Percentiles rank a stretch among this genome's conserved stretches.
Conservation (phyloP, 129 eudicot species). For the Flaveria brownii region DNA sequence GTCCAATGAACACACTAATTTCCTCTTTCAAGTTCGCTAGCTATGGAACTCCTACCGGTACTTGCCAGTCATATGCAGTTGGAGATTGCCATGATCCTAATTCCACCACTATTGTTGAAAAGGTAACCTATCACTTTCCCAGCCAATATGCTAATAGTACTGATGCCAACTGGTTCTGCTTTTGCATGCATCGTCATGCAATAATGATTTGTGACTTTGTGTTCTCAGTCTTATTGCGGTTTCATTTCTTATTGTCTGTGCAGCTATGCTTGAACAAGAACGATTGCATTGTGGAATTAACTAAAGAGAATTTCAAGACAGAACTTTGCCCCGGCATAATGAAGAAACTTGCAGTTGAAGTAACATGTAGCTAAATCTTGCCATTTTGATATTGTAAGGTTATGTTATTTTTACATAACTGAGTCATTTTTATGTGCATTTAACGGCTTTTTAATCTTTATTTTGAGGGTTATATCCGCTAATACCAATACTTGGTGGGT, state of each 20-base stretch:
- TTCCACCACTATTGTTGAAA: constrained; percentile 54
- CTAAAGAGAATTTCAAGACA: constrained; percentile 48
- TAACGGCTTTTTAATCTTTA: not conserved
- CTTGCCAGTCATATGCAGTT: constrained; percentile 59
- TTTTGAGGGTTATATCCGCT: not conserved
- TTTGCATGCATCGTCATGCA: constrained; percentile 9
- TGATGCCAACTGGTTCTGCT: not conserved
- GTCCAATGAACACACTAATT: constrained; percentile 57
- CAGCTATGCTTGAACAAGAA: constrained; percentile 67
- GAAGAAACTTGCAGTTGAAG: constrained; percentile 76
- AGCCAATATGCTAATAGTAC: not conserved
- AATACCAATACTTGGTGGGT: constrained; percentile 21
- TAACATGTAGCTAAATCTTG: constrained; percentile 54
- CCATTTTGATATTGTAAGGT: constrained; percentile 6
- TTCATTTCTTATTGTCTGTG: constrained; percentile 18
- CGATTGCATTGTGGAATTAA: constrained; percentile 51
- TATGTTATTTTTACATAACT: not conserved
- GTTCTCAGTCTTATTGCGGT: not conserved
- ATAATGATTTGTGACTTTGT: not conserved
- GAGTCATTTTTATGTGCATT: constrained; percentile 12
- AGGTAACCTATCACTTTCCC: constrained; percentile 39
- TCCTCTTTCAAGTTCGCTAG: constrained; percentile 75
- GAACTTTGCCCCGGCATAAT: constrained; percentile 52
- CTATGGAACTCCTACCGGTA: constrained; percentile 76
- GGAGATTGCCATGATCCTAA: constrained; percentile 89